Evolutionary conservation across 768 basidiomycete species (phyloP), one percentile per base, ranked within the genome.

Genomic region (Boletellus ananiceps): DNA sequence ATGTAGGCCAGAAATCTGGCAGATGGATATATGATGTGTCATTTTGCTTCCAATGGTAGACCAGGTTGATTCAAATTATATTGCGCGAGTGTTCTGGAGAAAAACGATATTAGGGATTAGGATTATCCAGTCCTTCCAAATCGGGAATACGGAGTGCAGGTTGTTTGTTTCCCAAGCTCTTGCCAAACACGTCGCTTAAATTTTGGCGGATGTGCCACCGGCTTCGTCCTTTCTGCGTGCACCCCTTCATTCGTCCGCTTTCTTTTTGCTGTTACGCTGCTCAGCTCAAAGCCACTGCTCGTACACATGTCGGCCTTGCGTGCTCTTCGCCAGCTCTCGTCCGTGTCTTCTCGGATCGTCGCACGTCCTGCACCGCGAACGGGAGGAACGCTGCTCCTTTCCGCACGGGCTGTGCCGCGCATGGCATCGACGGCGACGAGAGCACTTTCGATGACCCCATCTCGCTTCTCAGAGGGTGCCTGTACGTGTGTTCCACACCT

Each of bases 241-340:
- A 29, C 29, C 29, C 9, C 8, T 11, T 31, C 9, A 8, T 23
- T 7, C n/a, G 4, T 41, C 23, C 23, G 23, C 23, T 36, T 11
- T n/a, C n/a, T 19, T 19, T 19, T 25, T 25, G 23, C 23, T 25
- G 5, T 5, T 25, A 25, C 23, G 23, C 23, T 25, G 23, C 23
- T 25, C 16, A 18, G 18, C 37, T 16, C 3, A 21, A 11, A 35
- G 54, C 50, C 43, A 15, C 32, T 21, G 23, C 16, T n/a, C 36
- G 61, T 48, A 19, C 29, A 29, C 29, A 86, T 87, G 85, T 85
- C 84, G 68, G 73, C 79, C 46, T 55, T 82, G 43, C 82, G 83
- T 66, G 69, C 73, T 56, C 74, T 86, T 50, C 80, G 84, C 61
- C 80, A 81, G 53, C 64, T 81, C 32, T 62, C 79, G 29, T 67